These are phyloP conservation scores for Serendipita indica DNA, from an alignment of 768 basidiomycete species.

Conservation along the genomic window DNA sequence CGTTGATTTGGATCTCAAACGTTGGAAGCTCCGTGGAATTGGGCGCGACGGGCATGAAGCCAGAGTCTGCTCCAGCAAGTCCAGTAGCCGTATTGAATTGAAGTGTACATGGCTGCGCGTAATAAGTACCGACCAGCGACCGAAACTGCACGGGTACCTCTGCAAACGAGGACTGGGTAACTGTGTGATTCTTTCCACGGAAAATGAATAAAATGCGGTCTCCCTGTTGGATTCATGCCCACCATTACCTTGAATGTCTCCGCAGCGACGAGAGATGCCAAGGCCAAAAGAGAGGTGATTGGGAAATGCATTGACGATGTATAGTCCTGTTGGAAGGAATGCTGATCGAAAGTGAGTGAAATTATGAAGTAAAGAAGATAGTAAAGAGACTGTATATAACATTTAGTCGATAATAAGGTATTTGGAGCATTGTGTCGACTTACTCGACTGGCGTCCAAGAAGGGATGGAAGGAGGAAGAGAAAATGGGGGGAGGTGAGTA, in stretches of 20 bases:
- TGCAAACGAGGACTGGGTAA: constrained; percentile 36
- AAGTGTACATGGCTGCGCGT: neutral
- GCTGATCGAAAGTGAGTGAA: neutral
- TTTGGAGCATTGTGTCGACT: neutral
- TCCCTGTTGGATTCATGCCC: constrained; percentile 17
- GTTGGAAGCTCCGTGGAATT: constrained; percentile 35
- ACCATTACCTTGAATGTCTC: neutral
- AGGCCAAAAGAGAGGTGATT: neutral
- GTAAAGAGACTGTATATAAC: neutral
- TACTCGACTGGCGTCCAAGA: neutral
- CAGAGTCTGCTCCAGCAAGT: constrained; percentile 25
- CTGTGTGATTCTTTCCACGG: constrained; percentile 28
- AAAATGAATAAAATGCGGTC: constrained; percentile 34
- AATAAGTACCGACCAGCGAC: neutral
- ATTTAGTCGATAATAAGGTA: neutral
- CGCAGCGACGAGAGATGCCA: neutral
- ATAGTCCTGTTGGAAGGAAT: no score
- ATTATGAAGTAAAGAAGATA: neutral
- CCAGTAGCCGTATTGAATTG: neutral
- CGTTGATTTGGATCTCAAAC: constrained; percentile 38
- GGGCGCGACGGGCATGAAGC: constrained; percentile 33
- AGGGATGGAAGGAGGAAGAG: neutral
- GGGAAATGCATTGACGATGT: no score
- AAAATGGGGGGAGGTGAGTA: neutral
- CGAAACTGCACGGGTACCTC: constrained; percentile 9